phyloP scores from a whole-genome alignment of 176 grass and related monocot species.

The Oryza nivara region DNA sequence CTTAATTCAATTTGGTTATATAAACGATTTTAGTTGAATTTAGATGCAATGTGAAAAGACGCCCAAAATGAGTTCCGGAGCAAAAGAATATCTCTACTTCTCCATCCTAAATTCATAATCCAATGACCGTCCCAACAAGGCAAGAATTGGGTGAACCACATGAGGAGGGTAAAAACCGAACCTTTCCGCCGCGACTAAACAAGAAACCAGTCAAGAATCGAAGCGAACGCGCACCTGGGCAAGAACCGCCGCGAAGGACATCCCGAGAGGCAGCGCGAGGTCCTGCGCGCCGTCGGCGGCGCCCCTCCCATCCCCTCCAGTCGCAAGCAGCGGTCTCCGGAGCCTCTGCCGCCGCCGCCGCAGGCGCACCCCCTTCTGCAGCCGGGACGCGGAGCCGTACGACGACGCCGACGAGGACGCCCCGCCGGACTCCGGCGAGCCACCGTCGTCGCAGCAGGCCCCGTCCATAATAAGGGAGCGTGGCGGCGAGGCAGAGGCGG shows the following conservation, averaged over 20 bases:
- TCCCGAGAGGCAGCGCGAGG: slow-evolving; percentile 65
- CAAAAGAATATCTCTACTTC: background rate
- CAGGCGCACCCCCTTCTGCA: slow-evolving; percentile 45
- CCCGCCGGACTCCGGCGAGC: slow-evolving; percentile 19
- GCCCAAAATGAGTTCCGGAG: background rate
- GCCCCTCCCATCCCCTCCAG: background rate
- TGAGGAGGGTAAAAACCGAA: slow-evolving; percentile 22
- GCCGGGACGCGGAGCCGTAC: slow-evolving; percentile 27
- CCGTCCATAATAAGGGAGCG: slow-evolving; percentile 36
- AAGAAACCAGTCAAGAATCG: background rate
- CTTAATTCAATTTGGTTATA: background rate
- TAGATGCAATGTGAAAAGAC: background rate
- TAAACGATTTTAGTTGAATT: slow-evolving; percentile 33
- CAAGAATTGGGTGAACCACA: background rate
- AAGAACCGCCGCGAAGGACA: slow-evolving; percentile 82
- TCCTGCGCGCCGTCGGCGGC: slow-evolving; percentile 41
- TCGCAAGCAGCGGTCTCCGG: background rate
- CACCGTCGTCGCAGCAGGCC: slow-evolving; percentile 18
- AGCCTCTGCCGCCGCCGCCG: slow-evolving; percentile 13
- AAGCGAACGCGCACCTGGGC: slow-evolving; percentile 39
- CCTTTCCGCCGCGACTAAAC: slow-evolving; percentile 7
- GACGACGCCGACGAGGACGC: slow-evolving; percentile 44
- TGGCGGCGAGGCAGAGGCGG: background rate
- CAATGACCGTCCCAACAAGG: background rate
- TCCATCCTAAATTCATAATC: background rate